Percentiles rank a stretch among this genome's conserved stretches.
Conservation (phyloP, 805 yeast genomes). For the Monosporozyma aerobia region DNA sequence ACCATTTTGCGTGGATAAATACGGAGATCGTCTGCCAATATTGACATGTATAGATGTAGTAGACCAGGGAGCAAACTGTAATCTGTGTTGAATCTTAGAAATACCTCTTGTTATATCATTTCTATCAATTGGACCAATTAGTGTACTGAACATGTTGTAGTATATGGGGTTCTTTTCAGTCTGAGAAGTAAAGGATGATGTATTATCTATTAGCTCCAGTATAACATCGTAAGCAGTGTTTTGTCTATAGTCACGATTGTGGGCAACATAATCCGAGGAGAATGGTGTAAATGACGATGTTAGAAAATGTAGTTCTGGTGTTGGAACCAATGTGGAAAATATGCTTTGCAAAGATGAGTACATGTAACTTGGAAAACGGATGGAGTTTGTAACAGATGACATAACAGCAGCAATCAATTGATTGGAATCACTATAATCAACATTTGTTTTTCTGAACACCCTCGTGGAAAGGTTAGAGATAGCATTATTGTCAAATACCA, state of each 20-base stretch:
- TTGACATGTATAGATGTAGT: constrained; percentile 73
- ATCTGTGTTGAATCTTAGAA: constrained; percentile 52
- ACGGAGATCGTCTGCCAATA: constrained; percentile 65
- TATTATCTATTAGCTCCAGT: constrained; percentile 70
- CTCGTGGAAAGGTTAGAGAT: constrained; percentile 61
- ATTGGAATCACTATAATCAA: constrained; percentile 72
- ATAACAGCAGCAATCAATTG: constrained; percentile 77
- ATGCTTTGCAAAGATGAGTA: constrained; percentile 79
- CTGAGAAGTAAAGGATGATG: constrained; percentile 59
- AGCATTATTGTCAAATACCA: constrained; percentile 90
- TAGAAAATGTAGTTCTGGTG: constrained; percentile 72
- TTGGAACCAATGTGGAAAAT: constrained; percentile 72
- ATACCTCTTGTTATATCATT: constrained; percentile 63
- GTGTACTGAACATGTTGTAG: constrained; percentile 60
- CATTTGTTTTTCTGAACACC: constrained; percentile 45
- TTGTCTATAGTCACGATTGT: constrained; percentile 51
- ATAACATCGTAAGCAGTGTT: constrained; percentile 74
- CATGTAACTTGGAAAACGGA: constrained; percentile 87
- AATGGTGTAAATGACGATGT: constrained; percentile 72
- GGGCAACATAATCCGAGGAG: constrained; percentile 54
- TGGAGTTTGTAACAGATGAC: constrained; percentile 76
- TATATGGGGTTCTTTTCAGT: constrained; percentile 40
- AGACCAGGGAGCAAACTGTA: constrained; percentile 80
- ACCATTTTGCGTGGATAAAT: constrained; percentile 16
- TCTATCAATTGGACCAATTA: constrained; percentile 55